Conservation (phyloP, 805 yeast species). For the Phaffomyces opuntiae region DNA sequence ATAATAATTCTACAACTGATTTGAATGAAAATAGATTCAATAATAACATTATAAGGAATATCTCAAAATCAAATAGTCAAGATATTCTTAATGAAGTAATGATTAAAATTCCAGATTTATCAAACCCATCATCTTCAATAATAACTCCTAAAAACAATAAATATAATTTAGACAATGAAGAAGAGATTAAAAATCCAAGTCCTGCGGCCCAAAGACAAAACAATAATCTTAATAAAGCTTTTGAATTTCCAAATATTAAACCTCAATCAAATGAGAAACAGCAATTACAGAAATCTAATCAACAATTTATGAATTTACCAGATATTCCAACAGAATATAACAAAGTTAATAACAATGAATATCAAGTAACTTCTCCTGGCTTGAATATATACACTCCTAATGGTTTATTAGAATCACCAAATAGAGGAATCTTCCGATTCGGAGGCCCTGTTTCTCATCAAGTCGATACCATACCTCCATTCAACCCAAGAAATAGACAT, state of each 20-base stretch:
- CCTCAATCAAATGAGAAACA: background rate
- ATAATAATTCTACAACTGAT: background rate
- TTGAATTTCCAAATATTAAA: constrained; percentile 18
- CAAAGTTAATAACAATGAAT: too few relatives aligned
- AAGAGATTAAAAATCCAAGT: constrained; percentile 22
- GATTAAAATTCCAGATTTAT: constrained; percentile 12
- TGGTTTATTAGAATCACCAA: too few relatives aligned
- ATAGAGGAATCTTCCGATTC: too few relatives aligned
- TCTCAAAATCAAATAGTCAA: background rate
- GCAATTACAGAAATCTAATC: too few relatives aligned
- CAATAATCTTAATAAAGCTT: constrained; percentile 18
- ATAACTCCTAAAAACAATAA: background rate
- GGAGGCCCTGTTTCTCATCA: too few relatives aligned
- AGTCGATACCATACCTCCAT: too few relatives aligned
- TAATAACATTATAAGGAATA: background rate
- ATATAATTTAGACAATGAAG: constrained; percentile 17
- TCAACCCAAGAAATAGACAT: too few relatives aligned
- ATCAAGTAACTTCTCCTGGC: too few relatives aligned
- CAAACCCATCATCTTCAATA: background rate
- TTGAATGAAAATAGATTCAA: too few relatives aligned
- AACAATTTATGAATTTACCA: too few relatives aligned
- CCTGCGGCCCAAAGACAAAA: constrained; percentile 18
- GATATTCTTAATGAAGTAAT: background rate
- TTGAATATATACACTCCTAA: too few relatives aligned
- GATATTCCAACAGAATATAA: too few relatives aligned